Conservation (phyloP, 768 basidiomycete genomes). For the Psilocybe cubensis region DNA sequence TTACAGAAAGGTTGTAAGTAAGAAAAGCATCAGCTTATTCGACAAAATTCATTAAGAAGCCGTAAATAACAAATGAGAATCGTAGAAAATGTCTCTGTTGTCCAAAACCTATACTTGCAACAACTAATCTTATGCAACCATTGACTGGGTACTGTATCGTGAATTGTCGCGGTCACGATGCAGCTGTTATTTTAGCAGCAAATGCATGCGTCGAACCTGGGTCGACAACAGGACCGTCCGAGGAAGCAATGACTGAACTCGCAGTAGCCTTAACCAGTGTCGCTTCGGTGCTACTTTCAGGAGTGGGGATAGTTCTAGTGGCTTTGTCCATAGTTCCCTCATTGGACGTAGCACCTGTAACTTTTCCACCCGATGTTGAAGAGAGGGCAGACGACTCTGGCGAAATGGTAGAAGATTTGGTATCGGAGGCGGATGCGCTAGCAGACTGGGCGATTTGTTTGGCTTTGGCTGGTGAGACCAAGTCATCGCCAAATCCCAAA, state of each 20-base stretch:
- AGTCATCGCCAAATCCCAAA: constrained; percentile 17
- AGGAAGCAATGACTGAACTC: not conserved
- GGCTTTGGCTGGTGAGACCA: not conserved
- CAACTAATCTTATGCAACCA: not conserved
- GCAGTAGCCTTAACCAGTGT: not conserved
- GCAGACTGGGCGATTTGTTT: not conserved
- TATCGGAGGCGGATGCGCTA: not conserved
- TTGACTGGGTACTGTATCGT: not conserved
- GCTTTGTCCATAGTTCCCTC: not conserved
- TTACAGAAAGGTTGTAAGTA: not conserved
- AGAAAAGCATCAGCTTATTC: not conserved
- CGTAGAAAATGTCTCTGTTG: not conserved
- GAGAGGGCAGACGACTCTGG: not conserved
- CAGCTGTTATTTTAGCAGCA: not conserved
- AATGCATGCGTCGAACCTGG: not conserved
- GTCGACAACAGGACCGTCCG: not conserved
- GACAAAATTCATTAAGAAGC: not conserved
- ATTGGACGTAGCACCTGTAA: not conserved
- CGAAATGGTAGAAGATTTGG: not conserved
- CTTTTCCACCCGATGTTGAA: not conserved
- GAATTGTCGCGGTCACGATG: not conserved
- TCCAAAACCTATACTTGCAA: too few relatives aligned
- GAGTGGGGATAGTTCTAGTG: not conserved
- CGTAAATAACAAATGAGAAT: too few relatives aligned
- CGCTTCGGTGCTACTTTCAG: not conserved